Evolutionary conservation across 2,329 filamentous ascomycete species (phyloP).

Genomic region (Fusarium luffae): DNA sequence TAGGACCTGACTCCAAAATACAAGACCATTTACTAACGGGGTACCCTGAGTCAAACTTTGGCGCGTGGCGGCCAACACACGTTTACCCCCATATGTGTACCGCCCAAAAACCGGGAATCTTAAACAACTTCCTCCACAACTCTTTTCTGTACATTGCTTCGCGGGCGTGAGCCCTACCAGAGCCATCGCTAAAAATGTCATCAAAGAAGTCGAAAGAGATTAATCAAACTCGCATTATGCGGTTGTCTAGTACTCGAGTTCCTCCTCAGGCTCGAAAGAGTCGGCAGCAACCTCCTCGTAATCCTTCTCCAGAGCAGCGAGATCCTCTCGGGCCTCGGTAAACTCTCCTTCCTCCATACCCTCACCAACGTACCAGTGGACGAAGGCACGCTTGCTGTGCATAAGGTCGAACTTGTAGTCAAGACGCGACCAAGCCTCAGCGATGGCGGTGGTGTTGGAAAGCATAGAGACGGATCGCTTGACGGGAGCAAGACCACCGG

Average conservation of each 20-base stretch:
- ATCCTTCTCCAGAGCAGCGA: slow-evolving; percentile 86
- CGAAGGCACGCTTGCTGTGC: slow-evolving; percentile 82
- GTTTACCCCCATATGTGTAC: slow-evolving; percentile 38
- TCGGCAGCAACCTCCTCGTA: slow-evolving; percentile 87
- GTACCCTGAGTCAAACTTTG: slow-evolving; percentile 43
- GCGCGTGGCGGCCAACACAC: slow-evolving; percentile 38
- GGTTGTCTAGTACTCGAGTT: slow-evolving; percentile 78
- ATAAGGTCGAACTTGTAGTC: slow-evolving; percentile 82
- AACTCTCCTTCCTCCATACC: slow-evolving; percentile 95
- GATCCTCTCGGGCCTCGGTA: slow-evolving; percentile 85
- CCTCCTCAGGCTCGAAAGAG: slow-evolving; percentile 72
- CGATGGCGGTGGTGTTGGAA: slow-evolving; percentile 79
- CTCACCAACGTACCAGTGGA: slow-evolving; percentile 86
- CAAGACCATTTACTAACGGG: slow-evolving; percentile 43
- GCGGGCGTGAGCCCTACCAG: slow-evolving; percentile 21
- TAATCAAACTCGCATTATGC: slow-evolving; percentile 27
- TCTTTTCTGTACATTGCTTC: slow-evolving; percentile 38
- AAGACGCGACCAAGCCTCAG: slow-evolving; percentile 77
- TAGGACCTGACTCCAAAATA: slow-evolving; percentile 43
- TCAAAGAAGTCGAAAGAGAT: slow-evolving; percentile 41
- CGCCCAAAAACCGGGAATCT: slow-evolving; percentile 46
- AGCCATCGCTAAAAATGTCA: slow-evolving; percentile 31
- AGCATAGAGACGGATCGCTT: slow-evolving; percentile 76
- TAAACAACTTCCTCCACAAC: slow-evolving; percentile 43
- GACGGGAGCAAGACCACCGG: slow-evolving; percentile 70